phyloP scores from a whole-genome alignment of 768 basidiomycete species.

The Kwoniella dendrophila region DNA sequence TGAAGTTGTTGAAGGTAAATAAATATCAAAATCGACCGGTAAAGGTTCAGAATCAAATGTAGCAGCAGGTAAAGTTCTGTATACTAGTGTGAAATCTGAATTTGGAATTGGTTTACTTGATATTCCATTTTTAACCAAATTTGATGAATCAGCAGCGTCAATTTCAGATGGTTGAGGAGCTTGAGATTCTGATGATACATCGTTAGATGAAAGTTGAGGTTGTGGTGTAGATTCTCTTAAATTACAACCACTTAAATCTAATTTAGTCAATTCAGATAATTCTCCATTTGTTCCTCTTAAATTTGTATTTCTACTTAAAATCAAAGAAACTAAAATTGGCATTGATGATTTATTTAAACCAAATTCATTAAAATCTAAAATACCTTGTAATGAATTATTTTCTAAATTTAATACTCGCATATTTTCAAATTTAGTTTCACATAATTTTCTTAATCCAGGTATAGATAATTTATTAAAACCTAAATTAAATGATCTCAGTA shows the following conservation, averaged over 20 bases:
- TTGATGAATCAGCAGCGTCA: too few species aligned
- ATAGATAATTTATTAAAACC: constrained; percentile 30
- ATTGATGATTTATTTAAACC: constrained; percentile 28
- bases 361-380: constrained; percentile 23
- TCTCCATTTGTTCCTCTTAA: constrained; percentile 26
- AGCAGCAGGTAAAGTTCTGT: constrained; percentile 41
- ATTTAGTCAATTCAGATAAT: constrained; percentile 20
- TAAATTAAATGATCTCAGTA: constrained; percentile 37
- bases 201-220: not conserved
- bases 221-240: constrained; percentile 14
- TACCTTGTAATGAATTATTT: constrained; percentile 34
- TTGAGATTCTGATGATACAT: not conserved
- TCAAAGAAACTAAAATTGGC: constrained; percentile 31
- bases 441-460: constrained; percentile 18
- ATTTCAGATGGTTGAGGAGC: not conserved
- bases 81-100: constrained; percentile 35
- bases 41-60: constrained; percentile 49
- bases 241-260: constrained; percentile 37
- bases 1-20: constrained; percentile 35
- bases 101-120: constrained; percentile 23
- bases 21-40: constrained; percentile 48
- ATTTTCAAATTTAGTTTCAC: constrained; percentile 11
- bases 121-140: not conserved
- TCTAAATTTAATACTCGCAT: constrained; percentile 40
- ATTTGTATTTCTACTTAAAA: constrained; percentile 32